Conservation (phyloP, 2,329 filamentous ascomycete species). For the Didymosphaeria variabile region DNA sequence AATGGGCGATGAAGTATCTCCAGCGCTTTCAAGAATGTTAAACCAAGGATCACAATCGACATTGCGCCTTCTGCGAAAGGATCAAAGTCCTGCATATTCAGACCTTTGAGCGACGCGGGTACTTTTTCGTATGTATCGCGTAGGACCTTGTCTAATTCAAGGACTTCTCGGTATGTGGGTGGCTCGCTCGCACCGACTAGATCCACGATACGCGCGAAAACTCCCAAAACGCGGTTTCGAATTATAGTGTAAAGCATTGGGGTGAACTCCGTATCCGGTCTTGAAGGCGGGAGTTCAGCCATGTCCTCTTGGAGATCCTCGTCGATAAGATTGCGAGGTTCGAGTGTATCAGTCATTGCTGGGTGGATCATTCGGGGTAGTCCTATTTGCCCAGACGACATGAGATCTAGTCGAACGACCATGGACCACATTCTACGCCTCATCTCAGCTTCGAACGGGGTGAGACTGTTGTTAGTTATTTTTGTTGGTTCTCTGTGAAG, state of each 20-base stretch:
- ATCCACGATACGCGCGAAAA: constrained; percentile 42
- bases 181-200: constrained; percentile 36
- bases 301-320: constrained; percentile 52
- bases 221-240: constrained; percentile 33
- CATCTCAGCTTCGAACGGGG: constrained; percentile 67
- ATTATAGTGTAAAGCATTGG: constrained; percentile 37
- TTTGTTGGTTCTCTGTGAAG: constrained; percentile 54
- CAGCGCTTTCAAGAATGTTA: constrained; percentile 44
- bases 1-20: constrained; percentile 51
- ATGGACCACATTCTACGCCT: constrained; percentile 70
- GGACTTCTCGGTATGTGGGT: constrained; percentile 40
- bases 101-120: constrained; percentile 29
- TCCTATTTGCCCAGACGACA: constrained; percentile 50
- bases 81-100: constrained; percentile 26
- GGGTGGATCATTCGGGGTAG: constrained; percentile 51
- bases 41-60: constrained; percentile 40
- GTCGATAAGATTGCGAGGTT: constrained; percentile 53
- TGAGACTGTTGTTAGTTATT: constrained; percentile 44
- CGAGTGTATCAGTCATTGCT: constrained; percentile 49
- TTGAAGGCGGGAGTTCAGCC: constrained; percentile 38
- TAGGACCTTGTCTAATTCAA: constrained; percentile 37
- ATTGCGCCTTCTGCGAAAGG: constrained; percentile 28
- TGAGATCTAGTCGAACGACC: constrained; percentile 50
- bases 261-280: constrained; percentile 39
- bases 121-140: constrained; percentile 32